Conservation (phyloP, 441 rosid species). For the Pelargonium citronellum region DNA sequence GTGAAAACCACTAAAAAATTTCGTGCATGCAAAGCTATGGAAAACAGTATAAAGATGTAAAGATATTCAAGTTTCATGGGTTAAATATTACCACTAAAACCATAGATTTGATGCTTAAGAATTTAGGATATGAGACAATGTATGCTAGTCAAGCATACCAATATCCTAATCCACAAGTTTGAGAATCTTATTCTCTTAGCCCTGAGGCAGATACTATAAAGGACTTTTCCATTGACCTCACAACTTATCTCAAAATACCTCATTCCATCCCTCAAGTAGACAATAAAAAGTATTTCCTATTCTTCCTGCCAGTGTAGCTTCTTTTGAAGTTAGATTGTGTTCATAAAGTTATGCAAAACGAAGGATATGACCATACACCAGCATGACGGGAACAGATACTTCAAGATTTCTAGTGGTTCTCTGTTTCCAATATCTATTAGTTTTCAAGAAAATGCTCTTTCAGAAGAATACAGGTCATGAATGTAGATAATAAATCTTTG, state of each 20-base stretch:
- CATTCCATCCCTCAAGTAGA: no score
- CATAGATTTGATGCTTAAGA: conserved; percentile 4
- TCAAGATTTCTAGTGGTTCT: conserved; percentile 1
- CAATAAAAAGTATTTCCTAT: no score
- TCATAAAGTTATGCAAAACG: no score
- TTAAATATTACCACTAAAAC: background rate
- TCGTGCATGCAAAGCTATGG: conserved; percentile 2
- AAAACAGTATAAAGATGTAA: conserved; percentile 10
- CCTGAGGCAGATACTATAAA: no score
- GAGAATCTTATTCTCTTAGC: no score
- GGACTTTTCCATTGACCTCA: no score
- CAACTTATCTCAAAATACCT: no score
- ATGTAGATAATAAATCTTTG: background rate
- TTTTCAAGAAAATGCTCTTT: background rate
- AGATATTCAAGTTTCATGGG: conserved; percentile 1
- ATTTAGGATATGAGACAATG: background rate
- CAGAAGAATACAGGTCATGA: background rate
- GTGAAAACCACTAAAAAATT: background rate
- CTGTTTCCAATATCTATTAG: background rate
- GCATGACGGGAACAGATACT: background rate
- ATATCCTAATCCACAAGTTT: no score
- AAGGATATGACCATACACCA: background rate
- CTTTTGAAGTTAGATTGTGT: no score
- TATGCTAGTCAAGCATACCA: conserved; percentile 3
- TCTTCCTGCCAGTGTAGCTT: no score